Evolutionary conservation across 306 rosid species (phyloP).

Genomic region (Vigna hirtella): DNA sequence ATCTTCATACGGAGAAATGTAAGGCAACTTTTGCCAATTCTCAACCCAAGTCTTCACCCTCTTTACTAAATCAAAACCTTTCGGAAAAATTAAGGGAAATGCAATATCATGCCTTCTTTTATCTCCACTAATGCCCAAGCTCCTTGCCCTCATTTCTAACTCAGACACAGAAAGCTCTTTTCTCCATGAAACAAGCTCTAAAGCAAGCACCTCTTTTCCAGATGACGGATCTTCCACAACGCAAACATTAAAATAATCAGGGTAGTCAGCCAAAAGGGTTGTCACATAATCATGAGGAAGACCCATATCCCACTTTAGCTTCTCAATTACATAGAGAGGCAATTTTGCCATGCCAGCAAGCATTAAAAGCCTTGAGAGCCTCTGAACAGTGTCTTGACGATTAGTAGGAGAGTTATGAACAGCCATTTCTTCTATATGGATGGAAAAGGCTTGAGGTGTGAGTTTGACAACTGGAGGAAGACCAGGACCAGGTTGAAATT

Average conservation of each 20-base stretch:
- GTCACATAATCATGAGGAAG: slow-evolving; percentile 68
- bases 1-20: slow-evolving; percentile 81
- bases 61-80: slow-evolving; percentile 78
- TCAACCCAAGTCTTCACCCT: slow-evolving; percentile 74
- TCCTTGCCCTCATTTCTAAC: slow-evolving; percentile 65
- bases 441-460: slow-evolving; percentile 59
- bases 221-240: slow-evolving; percentile 55
- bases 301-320: slow-evolving; percentile 88
- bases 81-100: slow-evolving; percentile 75
- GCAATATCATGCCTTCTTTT: slow-evolving; percentile 51
- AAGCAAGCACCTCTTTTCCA: slow-evolving; percentile 68
- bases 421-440: slow-evolving; percentile 69
- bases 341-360: slow-evolving; percentile 64
- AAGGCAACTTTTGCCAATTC: slow-evolving; percentile 85
- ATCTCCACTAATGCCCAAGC: slow-evolving; percentile 33
- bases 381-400: slow-evolving; percentile 56
- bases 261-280: slow-evolving; percentile 70
- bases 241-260: slow-evolving; percentile 78
- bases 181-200: slow-evolving; percentile 79
- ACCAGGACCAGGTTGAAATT: slow-evolving; percentile 64
- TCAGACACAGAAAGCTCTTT: slow-evolving; percentile 71
- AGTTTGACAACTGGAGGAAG: slow-evolving; percentile 64
- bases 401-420: slow-evolving; percentile 53
- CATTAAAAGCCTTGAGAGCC: slow-evolving; percentile 80
- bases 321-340: slow-evolving; percentile 74